Evolutionary conservation across 345 rosid genomes (phyloP).

Genomic region (Fremontodendron californicum): DNA sequence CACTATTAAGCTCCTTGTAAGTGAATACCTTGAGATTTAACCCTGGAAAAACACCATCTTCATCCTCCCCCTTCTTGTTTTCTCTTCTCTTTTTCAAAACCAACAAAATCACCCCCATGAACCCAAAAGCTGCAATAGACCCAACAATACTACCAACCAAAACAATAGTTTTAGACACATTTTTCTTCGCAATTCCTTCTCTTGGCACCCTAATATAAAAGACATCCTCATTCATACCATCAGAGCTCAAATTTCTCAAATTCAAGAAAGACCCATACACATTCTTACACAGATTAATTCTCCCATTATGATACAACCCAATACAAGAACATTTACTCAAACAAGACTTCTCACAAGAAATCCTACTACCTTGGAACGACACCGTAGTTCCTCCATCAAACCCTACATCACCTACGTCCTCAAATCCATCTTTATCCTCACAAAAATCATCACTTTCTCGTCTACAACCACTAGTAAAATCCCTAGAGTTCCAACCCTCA

Average conservation of each 20-base stretch:
- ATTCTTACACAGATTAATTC: conserved; percentile 49
- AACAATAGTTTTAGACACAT: conserved; percentile 35
- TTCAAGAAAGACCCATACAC: conserved; percentile 51
- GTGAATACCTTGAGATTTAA: conserved; percentile 62
- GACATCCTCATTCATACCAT: conserved; percentile 26
- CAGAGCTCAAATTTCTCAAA: conserved; percentile 48
- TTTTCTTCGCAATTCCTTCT: conserved; percentile 29
- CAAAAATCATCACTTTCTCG: conserved; percentile 29
- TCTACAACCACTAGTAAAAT: conserved; percentile 45
- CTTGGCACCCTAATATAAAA: conserved; percentile 49
- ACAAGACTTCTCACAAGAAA: conserved; percentile 48
- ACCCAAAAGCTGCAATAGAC: conserved; percentile 35
- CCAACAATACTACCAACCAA: conserved; percentile 51
- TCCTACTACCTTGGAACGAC: conserved; percentile 38
- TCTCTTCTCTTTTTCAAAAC: conserved; percentile 41
- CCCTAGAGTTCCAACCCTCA: conserved; percentile 45
- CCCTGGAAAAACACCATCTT: conserved; percentile 42
- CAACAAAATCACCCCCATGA: conserved; percentile 32
- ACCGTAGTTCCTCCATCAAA: conserved; percentile 37
- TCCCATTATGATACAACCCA: conserved; percentile 49
- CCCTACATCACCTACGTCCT: conserved; percentile 35
- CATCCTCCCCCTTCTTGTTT: conserved; percentile 35
- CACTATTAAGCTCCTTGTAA: conserved; percentile 43
- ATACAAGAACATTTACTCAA: conserved; percentile 61
- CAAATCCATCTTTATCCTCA: conserved; percentile 35